phyloP scores from a whole-genome alignment of 345 rosid species.

The Orychophragmus violaceus region DNA sequence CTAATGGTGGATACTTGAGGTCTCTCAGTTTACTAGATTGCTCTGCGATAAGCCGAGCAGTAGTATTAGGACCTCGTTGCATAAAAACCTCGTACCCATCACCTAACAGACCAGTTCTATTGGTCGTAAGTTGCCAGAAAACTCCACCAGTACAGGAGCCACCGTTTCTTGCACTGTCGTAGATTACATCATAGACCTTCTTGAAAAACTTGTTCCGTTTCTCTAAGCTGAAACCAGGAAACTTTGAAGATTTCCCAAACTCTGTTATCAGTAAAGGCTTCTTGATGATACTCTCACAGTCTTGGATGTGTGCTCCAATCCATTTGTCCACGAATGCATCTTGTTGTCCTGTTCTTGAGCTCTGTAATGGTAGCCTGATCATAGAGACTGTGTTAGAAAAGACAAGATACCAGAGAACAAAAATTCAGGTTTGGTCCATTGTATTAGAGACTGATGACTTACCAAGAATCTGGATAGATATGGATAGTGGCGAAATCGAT shows the following conservation, averaged over 20 bases:
- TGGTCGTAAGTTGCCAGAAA: constrained; percentile 61
- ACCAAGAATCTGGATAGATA: too few relatives aligned
- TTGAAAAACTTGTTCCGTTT: constrained; percentile 46
- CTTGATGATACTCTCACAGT: constrained; percentile 36
- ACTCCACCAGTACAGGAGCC: constrained; percentile 60
- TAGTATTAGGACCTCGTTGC: constrained; percentile 45
- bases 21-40: constrained; percentile 45
- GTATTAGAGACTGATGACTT: too few relatives aligned
- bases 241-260: constrained; percentile 53
- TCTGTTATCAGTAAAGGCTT: constrained; percentile 60
- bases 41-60: constrained; percentile 43
- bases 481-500: too few relatives aligned
- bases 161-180: constrained; percentile 35
- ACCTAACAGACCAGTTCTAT: constrained; percentile 34
- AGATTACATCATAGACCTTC: constrained; percentile 40
- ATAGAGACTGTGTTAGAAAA: neutral
- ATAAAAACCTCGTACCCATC: constrained; percentile 66
- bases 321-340: constrained; percentile 43
- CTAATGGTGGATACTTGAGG: constrained; percentile 14
- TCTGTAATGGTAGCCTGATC: constrained; percentile 46
- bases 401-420: constrained; percentile 23
- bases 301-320: constrained; percentile 44
- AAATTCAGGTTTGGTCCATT: too few relatives aligned
- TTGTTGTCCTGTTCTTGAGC: constrained; percentile 34
- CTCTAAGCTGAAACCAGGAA: constrained; percentile 37